Conservation (phyloP, 2,329 filamentous ascomycete genomes). For the Torrubiella hemipterigena region DNA sequence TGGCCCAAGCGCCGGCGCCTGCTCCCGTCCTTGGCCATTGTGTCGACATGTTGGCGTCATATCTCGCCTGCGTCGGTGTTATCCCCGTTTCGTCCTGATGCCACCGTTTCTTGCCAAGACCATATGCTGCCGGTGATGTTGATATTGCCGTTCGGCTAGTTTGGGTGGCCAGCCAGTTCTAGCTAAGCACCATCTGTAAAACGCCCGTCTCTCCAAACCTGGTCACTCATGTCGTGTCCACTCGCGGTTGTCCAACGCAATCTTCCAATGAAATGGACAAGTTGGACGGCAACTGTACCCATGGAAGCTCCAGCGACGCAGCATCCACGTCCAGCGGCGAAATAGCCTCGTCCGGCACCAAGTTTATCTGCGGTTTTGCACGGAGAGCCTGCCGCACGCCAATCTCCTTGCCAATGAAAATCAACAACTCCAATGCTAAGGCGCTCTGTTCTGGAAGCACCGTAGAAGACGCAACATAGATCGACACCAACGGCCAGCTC, state of each 20-base stretch:
- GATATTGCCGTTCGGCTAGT: no score
- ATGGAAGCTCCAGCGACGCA: constrained; percentile 1
- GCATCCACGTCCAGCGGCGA: neutral
- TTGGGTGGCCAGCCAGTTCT: no score
- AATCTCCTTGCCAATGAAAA: constrained; percentile 21
- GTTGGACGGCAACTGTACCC: neutral
- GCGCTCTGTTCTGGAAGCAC: constrained; percentile 15
- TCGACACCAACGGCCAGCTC: constrained; percentile 23
- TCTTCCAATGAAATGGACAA: neutral
- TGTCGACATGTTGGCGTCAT: no score
- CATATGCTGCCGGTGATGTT: no score
- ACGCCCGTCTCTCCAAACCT: neutral
- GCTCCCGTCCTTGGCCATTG: no score
- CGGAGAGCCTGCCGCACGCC: constrained; percentile 23
- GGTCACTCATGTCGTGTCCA: neutral
- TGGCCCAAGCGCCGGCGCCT: no score
- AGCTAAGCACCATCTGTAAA: no score
- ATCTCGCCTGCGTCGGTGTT: no score
- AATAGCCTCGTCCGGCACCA: constrained; percentile 1
- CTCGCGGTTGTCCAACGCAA: no score
- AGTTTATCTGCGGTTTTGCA: neutral
- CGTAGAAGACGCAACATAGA: constrained; percentile 17
- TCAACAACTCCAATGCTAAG: constrained; percentile 15
- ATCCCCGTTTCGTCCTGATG: no score
- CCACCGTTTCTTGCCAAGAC: no score